Percentiles rank a stretch among this genome's conserved stretches.
Evolutionary conservation across 805 yeast genomes (phyloP).

Genomic region (Schwanniomyces sp.): DNA sequence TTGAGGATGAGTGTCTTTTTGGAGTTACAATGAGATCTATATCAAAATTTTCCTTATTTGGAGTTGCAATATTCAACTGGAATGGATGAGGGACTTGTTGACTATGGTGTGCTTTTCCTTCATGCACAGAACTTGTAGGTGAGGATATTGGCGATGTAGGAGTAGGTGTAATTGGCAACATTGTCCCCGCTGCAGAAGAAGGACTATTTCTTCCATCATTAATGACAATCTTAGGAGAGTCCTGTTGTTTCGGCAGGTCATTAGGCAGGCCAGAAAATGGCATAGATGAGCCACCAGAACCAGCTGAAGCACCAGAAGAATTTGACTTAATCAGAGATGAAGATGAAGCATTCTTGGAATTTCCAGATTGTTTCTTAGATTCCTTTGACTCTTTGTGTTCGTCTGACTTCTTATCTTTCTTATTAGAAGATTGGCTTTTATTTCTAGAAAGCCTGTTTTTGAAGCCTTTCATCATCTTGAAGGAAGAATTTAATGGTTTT

Average conservation of each 20-base stretch:
- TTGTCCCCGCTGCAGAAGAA: slow-evolving; percentile 8
- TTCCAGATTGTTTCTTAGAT: slow-evolving; percentile 18
- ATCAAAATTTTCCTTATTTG: slow-evolving; percentile 65
- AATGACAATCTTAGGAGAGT: slow-evolving; percentile 21
- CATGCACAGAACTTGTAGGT: slow-evolving; percentile 2
- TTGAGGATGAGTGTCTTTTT: slow-evolving; percentile 86
- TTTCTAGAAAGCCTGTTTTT: slow-evolving; percentile 46
- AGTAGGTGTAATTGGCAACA: slow-evolving; percentile 20
- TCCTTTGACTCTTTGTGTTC: slow-evolving; percentile 25
- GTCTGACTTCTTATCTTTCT: slow-evolving; percentile 36
- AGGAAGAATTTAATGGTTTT: not conserved
- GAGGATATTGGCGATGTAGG: slow-evolving; percentile 6
- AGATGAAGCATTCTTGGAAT: slow-evolving; percentile 7
- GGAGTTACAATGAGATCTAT: slow-evolving; percentile 79
- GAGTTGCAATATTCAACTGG: slow-evolving; percentile 47
- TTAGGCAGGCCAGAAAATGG: slow-evolving; percentile 10
- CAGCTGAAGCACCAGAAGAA: slow-evolving; percentile 25
- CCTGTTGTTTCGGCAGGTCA: slow-evolving; percentile 16
- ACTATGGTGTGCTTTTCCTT: slow-evolving; percentile 14
- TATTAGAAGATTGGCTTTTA: slow-evolving; percentile 33
- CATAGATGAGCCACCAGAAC: slow-evolving; percentile 1
- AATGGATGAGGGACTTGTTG: slow-evolving; percentile 18
- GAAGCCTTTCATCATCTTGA: slow-evolving; percentile 47
- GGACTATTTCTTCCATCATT: slow-evolving; percentile 9
- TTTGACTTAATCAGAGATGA: slow-evolving; percentile 19